These are phyloP conservation scores for Cyberlindnera mrakii DNA, from an alignment of 805 yeast species.

Conservation along the genomic window DNA sequence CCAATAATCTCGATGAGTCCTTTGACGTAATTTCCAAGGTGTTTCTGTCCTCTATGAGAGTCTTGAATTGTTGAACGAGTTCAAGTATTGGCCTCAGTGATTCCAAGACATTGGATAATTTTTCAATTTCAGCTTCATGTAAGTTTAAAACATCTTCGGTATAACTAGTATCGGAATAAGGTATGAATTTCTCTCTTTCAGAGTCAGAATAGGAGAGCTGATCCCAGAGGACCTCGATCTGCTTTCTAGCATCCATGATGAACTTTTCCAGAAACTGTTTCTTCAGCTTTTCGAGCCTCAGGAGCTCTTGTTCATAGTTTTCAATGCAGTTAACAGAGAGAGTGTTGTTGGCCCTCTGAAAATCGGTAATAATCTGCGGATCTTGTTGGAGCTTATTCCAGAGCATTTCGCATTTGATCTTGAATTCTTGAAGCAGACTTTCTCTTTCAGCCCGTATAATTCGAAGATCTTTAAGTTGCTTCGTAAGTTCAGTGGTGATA, in stretches of 20 bases:
- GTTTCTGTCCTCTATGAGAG: slow-evolving; percentile 51
- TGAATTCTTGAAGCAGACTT: slow-evolving; percentile 16
- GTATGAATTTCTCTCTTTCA: slow-evolving; percentile 42
- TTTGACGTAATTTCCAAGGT: slow-evolving; percentile 63
- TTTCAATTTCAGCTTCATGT: slow-evolving; percentile 58
- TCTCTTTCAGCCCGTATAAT: slow-evolving; percentile 11
- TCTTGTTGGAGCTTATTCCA: slow-evolving; percentile 57
- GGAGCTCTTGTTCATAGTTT: slow-evolving; percentile 49
- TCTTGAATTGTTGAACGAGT: slow-evolving; percentile 49
- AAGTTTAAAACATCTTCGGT: slow-evolving; percentile 56
- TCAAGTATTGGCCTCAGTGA: slow-evolving; percentile 49
- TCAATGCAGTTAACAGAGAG: slow-evolving; percentile 42
- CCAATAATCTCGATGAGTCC: slow-evolving; percentile 73
- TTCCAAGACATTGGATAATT: slow-evolving; percentile 43
- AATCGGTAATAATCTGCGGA: slow-evolving; percentile 31
- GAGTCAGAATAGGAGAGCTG: slow-evolving; percentile 50
- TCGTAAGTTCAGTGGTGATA: slow-evolving; percentile 8
- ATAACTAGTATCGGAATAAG: slow-evolving; percentile 32
- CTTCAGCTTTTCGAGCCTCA: slow-evolving; percentile 53
- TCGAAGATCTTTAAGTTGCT: slow-evolving; percentile 8
- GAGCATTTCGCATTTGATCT: slow-evolving; percentile 38
- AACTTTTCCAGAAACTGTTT: slow-evolving; percentile 61
- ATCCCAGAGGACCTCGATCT: slow-evolving; percentile 59
- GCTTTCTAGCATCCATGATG: slow-evolving; percentile 52
- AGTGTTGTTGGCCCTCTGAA: slow-evolving; percentile 36